Evolutionary conservation across 2,329 filamentous ascomycete genomes (phyloP), one percentile per base, ranked within the genome.

Genomic region (Sporothrix variecibatus): DNA sequence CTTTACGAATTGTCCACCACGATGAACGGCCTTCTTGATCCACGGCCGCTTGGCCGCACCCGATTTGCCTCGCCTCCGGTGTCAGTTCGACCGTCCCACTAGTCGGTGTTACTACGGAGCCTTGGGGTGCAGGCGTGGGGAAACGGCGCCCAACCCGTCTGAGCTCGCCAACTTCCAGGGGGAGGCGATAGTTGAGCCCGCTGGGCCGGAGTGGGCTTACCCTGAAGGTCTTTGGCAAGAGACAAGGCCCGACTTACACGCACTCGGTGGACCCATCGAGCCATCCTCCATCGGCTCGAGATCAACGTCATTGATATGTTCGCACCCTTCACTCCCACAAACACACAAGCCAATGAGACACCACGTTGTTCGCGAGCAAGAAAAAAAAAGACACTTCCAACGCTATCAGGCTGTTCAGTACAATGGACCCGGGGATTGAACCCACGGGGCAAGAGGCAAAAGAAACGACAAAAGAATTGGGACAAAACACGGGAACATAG

Each of bases 71-170:
- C 68, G 20, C 49, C 67, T 38, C 65, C 23, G 49, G 8, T 38
- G 40, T 31, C 9, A 26, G n/a, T 65, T 60, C 26, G 53, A 38
- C 38, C 70, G 56, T 72, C 40, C 56, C 70, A 51, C 56, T 40
- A 64, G 56, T 72, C 70, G 70, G 70, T 72, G 70, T 51, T 72
- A 72, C 70, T 64, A 58, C 70, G 70, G 70, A 38, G 38, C n/a
- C 51, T 72, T 72, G 34, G 58, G 40, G 40, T 9, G 3, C 15
- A 40, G 58, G 20, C 58, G 34, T 64, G 34, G 58, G 58, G 31
- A 8, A 65, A 34, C 28, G 53, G 12, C 40, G 40, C 40, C 40
- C 40, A 43, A 8, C 40, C 40, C 40, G 40, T 8, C 40, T 43
- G 40, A 7, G 40, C 40, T 8, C 40, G 40, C 9, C 7, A 43